phyloP scores from a whole-genome alignment of 108 stramenopile genomes.

The Nannochloropsis oceanica region DNA sequence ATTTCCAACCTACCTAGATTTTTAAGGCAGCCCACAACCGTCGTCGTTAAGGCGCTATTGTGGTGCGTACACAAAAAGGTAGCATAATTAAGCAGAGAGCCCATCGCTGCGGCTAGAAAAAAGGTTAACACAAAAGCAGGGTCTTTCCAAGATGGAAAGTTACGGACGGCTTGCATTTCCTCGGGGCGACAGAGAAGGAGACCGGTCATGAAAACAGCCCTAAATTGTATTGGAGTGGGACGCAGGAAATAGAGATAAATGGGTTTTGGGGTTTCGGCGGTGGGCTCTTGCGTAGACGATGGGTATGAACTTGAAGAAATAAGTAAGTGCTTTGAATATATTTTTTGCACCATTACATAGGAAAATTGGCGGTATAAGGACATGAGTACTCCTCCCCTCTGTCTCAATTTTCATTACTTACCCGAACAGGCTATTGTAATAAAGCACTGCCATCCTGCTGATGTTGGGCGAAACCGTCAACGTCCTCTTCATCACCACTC shows the following conservation, averaged over 20 bases:
- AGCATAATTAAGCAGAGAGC: slow-evolving; percentile 41
- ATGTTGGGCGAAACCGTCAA: slow-evolving; percentile 3
- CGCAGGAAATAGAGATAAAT: neutral
- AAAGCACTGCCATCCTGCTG: slow-evolving; percentile 42
- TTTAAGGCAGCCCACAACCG: slow-evolving; percentile 44
- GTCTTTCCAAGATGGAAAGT: neutral
- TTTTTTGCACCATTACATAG: no score
- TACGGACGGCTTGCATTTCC: neutral
- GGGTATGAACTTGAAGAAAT: neutral
- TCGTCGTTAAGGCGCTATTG: slow-evolving; percentile 46
- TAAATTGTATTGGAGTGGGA: neutral
- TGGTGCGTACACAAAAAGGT: slow-evolving; percentile 44
- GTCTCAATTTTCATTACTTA: neutral
- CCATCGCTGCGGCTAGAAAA: slow-evolving; percentile 26
- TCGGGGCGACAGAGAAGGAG: neutral
- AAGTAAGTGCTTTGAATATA: neutral
- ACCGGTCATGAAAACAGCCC: neutral
- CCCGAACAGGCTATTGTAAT: slow-evolving; percentile 31
- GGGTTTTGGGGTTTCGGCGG: neutral
- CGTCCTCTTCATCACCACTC: neutral
- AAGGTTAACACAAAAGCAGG: neutral
- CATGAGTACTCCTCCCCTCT: no score
- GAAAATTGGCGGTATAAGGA: no score
- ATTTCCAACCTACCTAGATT: slow-evolving; percentile 1
- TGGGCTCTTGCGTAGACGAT: no score